Evolutionary conservation across 805 yeast species (phyloP), one percentile per base, ranked within the genome.

Genomic region (Candida patagonica): DNA sequence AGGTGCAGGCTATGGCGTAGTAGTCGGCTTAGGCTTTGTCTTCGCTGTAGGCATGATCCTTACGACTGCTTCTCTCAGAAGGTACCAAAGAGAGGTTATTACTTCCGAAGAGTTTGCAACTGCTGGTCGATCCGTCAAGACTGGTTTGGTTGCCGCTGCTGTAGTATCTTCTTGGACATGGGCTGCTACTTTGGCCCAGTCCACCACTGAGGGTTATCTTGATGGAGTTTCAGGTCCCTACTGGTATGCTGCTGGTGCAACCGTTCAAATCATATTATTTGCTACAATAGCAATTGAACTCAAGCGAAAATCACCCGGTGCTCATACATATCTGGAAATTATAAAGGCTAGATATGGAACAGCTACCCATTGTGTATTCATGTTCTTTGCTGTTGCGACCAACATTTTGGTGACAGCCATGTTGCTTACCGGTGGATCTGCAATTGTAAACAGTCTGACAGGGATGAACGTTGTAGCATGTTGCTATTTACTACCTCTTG

Each of bases 91-190:
- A 51, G 96, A 88, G 60, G 71, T 82, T 41, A 80, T 86, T 61
- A 85, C 95, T 5, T 87, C 96, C 3, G 96, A 88, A 63, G 95
- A 87, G 56, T 88, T 88, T 51, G 76, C 94, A 2, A 87, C 96
- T 4, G 95, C 96, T 26, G 95, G 95, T 48, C 73, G 95, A 56
- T 69, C 85, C 3, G 94, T 88, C 30, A 82, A 80, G 51, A 78
- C 89, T 0, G 92, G 92, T 36, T 67, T 88, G 49, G 80, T 86
- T 46, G 78, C 89, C 4, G 78, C 94, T 6, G 95, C 95, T 6
- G 96, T 88, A 23, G 95, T 87, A 6, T 78, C 89, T 9, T 78
- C 89, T 6, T 88, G 97, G 97, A 86, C 96, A 7, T 80, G 87
- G 87, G 83, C 83, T n/a, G 84, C 86, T 2, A 83, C 94, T 1